These are phyloP conservation scores for Sanghuangporus sanghuang DNA, from an alignment of 1,284 basidiomycete species.

Conservation along the genomic window DNA sequence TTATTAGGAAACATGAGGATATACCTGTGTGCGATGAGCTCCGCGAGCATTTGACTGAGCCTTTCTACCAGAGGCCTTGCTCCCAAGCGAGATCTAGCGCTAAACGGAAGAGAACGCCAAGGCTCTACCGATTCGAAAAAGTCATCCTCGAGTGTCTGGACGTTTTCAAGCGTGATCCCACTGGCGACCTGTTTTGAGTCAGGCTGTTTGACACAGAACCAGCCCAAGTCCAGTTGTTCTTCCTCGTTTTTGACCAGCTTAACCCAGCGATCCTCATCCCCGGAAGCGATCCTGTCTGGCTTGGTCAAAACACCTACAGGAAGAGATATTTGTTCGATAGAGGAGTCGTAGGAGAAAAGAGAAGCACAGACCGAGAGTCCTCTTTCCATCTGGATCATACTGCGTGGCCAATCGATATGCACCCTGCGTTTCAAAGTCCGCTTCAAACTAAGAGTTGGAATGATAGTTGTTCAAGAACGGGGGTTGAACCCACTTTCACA, in stretches of 20 bases:
- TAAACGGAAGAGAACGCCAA: conserved; percentile 50
- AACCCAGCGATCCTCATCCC: conserved; percentile 60
- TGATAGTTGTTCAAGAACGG: not conserved
- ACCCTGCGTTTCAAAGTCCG: conserved; percentile 71
- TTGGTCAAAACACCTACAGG: conserved; percentile 70
- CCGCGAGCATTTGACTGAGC: conserved; percentile 49
- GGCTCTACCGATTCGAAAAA: conserved; percentile 57
- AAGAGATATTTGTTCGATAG: not conserved
- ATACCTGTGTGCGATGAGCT: conserved; percentile 53
- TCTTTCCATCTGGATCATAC: conserved; percentile 52
- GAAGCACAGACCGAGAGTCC: conserved; percentile 57
- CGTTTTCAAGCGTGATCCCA: conserved; percentile 56
- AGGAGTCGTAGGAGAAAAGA: conserved; percentile 17
- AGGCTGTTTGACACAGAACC: conserved; percentile 74
- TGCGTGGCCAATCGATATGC: conserved; percentile 53
- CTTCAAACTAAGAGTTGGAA: conserved; percentile 30
- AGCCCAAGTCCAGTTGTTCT: conserved; percentile 54
- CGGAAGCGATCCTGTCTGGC: conserved; percentile 63
- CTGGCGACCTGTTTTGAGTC: conserved; percentile 25
- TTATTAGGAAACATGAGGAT: not conserved
- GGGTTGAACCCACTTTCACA: conserved; percentile 55
- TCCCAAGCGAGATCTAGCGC: conserved; percentile 44
- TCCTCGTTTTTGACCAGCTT: conserved; percentile 51
- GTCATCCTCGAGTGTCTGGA: conserved; percentile 54
- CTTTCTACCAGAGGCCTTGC: conserved; percentile 50